A percentile compares a stretch with the other conserved stretches of the same genome.
phyloP scores from a whole-genome alignment of 2,329 filamentous ascomycete genomes.

The Exophiala calicioides region DNA sequence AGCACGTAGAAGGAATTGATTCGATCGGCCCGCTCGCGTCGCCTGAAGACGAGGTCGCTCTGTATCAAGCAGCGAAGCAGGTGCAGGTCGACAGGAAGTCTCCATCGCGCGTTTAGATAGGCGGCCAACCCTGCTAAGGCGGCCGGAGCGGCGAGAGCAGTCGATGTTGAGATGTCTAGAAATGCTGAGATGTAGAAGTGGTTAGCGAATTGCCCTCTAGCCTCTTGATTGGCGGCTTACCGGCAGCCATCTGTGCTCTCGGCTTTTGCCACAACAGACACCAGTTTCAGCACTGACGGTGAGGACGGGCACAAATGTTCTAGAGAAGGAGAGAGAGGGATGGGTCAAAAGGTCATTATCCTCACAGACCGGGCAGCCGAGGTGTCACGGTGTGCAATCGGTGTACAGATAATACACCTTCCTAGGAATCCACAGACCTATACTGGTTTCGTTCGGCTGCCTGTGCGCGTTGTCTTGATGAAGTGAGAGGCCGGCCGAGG shows the following conservation, averaged over 20 bases:
- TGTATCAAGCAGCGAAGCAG: constrained; percentile 60
- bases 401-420: background rate
- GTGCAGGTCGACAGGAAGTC: constrained; percentile 63
- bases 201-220: background rate
- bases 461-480: background rate
- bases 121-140: constrained; percentile 68
- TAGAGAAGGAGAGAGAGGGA: background rate
- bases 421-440: background rate
- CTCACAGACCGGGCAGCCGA: no score
- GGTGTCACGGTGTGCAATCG: no score
- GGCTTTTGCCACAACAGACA: background rate
- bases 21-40: constrained; percentile 57
- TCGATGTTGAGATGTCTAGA: no score
- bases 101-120: constrained; percentile 73
- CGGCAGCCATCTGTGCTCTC: background rate
- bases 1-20: constrained; percentile 74
- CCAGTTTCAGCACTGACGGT: background rate
- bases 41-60: constrained; percentile 43
- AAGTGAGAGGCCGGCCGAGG: background rate
- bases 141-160: constrained; percentile 42
- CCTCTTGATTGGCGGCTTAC: background rate
- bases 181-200: background rate
- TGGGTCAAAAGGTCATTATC: background rate
- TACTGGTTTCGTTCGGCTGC: background rate
- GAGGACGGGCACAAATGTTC: background rate